These are phyloP conservation scores for Dioszegia aurantiaca DNA, from an alignment of 768 basidiomycete genomes.

Conservation along the genomic window DNA sequence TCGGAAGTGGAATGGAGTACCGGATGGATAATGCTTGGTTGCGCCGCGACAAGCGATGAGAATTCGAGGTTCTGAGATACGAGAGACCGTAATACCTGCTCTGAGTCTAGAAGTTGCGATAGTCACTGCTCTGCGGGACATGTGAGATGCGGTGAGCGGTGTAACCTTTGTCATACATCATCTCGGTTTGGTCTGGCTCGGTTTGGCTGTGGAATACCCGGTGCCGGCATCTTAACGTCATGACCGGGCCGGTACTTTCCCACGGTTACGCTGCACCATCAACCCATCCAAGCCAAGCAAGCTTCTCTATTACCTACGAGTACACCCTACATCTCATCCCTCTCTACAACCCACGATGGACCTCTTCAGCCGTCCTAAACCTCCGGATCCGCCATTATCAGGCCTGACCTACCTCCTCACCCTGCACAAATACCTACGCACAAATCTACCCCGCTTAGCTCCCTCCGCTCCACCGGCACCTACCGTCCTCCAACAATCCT, in stretches of 20 bases:
- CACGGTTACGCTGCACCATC: neutral
- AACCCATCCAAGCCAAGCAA: neutral
- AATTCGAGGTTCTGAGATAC: too few species aligned
- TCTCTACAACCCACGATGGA: conserved; percentile 18
- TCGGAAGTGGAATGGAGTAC: neutral
- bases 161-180: too few species aligned
- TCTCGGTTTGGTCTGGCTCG: too few species aligned
- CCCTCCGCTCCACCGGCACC: conserved; percentile 20
- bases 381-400: conserved; percentile 28
- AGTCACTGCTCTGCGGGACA: too few species aligned
- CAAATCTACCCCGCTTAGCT: conserved; percentile 41
- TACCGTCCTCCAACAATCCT: conserved; percentile 42
- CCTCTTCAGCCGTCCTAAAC: conserved; percentile 17
- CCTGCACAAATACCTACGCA: conserved; percentile 45
- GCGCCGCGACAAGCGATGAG: too few species aligned
- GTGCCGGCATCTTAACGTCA: neutral
- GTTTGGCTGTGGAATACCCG: neutral
- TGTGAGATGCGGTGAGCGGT: too few species aligned
- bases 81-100: too few species aligned
- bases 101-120: too few species aligned
- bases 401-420: conserved; percentile 40
- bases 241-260: neutral
- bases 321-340: neutral
- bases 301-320: neutral
- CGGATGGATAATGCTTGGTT: too few species aligned